Base-by-base conservation (phyloP, 2,329 filamentous ascomycete species). In the Neobulgaria alba region DNA sequence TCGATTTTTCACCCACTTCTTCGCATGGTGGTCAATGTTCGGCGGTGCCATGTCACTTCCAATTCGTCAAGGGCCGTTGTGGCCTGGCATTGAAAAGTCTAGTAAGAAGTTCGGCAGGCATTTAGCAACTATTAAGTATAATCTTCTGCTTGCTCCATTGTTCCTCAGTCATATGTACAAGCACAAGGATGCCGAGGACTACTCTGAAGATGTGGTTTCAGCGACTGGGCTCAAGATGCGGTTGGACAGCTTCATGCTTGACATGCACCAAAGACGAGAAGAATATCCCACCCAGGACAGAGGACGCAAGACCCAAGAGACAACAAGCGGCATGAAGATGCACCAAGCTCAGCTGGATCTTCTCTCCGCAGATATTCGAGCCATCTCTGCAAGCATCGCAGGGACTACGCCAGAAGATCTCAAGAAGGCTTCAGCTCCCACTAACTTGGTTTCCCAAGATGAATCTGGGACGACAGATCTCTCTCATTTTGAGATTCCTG, bases 41-140 rank as follows among this genome's bases (percentile, higher is more conserved):
- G 88, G 88, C 7, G 89, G 90, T 1, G 84, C 90, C 7, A 88
- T 96, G 80, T 93, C 90, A 9, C 71, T 98, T 19, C 93, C 92
- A 9, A 83, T 98, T 42, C 85, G 92, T 1, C 93, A 98, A 66
- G 92, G 92, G 12, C 74, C 76, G 34, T 72, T 98, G 3, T 98
- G 89, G 79, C 90, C 89, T 4, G 88, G 87, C 0, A 75, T 88
- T 17, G 92, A 95, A 53, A 95, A 95, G 68, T 92, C 87, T 33
- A 95, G 87, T 69, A 98, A 98, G 67, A 98, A 98, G 61, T 98
- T 98, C 60, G 90, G 90, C 10, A 78, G 92, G 36, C 93, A 98
- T 63, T 68, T 98, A 47, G 90, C 88, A n/a, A 98, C 93, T 7
- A 89, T 98, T 69, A 98, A 98, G 68, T 96, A 96, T 66, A 95